These are phyloP conservation scores for Fusarium algeriense DNA, from an alignment of 2,329 filamentous ascomycete genomes.

Conservation along the genomic window DNA sequence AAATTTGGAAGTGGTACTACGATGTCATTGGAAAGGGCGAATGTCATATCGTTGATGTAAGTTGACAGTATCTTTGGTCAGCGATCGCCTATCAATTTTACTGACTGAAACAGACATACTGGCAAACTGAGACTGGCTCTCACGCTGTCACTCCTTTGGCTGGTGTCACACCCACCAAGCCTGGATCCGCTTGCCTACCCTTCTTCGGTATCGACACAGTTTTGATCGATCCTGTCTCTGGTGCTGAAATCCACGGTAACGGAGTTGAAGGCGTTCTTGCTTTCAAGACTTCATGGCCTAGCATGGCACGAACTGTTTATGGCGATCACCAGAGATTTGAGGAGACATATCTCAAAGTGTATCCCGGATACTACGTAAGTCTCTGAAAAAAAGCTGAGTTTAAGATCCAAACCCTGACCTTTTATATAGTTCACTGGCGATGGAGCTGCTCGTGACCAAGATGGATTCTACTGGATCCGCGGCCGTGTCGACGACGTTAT, in stretches of 20 bases:
- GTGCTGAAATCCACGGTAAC: slow-evolving; percentile 88
- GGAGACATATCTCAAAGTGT: slow-evolving; percentile 95
- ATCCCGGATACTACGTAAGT: slow-evolving; percentile 92
- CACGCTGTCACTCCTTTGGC: slow-evolving; percentile 91
- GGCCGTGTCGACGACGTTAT: slow-evolving; percentile 96
- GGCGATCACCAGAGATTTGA: slow-evolving; percentile 95
- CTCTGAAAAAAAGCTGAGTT: fast-evolving
- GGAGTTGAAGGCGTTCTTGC: slow-evolving; percentile 93
- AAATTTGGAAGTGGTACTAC: slow-evolving; percentile 98
- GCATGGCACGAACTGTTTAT: slow-evolving; percentile 97
- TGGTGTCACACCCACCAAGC: slow-evolving; percentile 92
- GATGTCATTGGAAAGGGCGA: slow-evolving; percentile 90
- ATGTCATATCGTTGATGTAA: slow-evolving; percentile 89
- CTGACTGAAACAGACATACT: slow-evolving; percentile 78
- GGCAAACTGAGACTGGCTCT: slow-evolving; percentile 97
- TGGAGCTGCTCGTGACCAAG: slow-evolving; percentile 90
- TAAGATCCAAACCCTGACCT: background rate
- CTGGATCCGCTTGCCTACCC: slow-evolving; percentile 91
- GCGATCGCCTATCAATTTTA: background rate
- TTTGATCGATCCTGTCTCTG: slow-evolving; percentile 92
- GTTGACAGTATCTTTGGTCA: slow-evolving; percentile 46
- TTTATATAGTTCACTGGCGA: slow-evolving; percentile 79
- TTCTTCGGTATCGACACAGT: slow-evolving; percentile 97
- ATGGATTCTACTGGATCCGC: slow-evolving; percentile 98
- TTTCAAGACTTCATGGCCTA: slow-evolving; percentile 95